Evolutionary conservation across 106 monocot genomes (phyloP).

Genomic region (Chionographis japonica): DNA sequence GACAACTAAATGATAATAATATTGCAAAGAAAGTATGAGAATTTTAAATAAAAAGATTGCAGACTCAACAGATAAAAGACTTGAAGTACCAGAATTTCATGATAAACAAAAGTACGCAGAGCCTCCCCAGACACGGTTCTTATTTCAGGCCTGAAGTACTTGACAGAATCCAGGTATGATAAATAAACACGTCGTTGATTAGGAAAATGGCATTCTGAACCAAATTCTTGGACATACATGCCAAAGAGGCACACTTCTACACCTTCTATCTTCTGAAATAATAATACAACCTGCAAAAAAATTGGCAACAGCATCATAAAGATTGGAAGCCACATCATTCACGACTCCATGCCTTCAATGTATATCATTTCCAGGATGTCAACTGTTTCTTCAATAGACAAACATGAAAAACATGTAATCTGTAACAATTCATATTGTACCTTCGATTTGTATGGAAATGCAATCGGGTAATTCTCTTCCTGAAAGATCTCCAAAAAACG

Average conservation of each 20-base stretch:
- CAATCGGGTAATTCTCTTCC: conserved; percentile 93
- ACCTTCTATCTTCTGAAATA: conserved; percentile 99
- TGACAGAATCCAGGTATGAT: conserved; percentile 56
- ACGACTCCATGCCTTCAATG: too few species aligned
- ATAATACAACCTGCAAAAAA: conserved; percentile 76
- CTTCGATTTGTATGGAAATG: conserved; percentile 98
- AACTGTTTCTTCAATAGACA: not conserved
- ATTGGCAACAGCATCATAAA: not conserved
- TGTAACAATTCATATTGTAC: conserved; percentile 21
- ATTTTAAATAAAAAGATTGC: not conserved
- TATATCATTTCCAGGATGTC: not conserved
- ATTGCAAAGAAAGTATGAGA: not conserved
- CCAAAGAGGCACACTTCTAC: conserved; percentile 99
- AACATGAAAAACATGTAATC: not conserved
- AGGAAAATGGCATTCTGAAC: conserved; percentile 71
- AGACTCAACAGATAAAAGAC: not conserved
- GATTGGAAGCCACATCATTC: too few species aligned
- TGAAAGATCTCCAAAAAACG: conserved; percentile 96
- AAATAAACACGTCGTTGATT: conserved; percentile 56
- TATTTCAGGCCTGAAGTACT: conserved; percentile 52
- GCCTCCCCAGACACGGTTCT: conserved; percentile 45
- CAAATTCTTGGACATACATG: conserved; percentile 99
- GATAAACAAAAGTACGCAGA: conserved; percentile 57
- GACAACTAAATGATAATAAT: too few species aligned
- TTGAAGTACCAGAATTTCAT: conserved; percentile 48